Evolutionary conservation across 441 rosid genomes (phyloP).

Genomic region (Populus hybrid): DNA sequence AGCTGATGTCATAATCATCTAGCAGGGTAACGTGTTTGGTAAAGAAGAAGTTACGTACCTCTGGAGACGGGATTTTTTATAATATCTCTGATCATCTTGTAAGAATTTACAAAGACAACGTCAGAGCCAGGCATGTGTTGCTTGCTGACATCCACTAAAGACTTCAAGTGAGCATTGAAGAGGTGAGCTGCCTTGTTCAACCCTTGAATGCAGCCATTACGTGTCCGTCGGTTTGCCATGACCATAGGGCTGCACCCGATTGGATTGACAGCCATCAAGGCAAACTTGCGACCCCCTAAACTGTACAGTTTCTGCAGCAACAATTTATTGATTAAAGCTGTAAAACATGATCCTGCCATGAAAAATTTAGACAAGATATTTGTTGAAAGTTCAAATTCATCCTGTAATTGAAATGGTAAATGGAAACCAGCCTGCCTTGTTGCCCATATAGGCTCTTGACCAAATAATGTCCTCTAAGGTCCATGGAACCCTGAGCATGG

Average conservation of each 20-base stretch:
- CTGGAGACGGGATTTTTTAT: slow-evolving; percentile 30
- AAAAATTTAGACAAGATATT: too few relatives aligned
- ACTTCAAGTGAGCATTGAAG: slow-evolving; percentile 38
- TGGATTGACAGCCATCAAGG: slow-evolving; percentile 46
- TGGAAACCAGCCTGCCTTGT: too few relatives aligned
- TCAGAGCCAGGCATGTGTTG: slow-evolving; percentile 27
- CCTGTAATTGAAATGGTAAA: too few relatives aligned
- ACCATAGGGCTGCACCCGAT: slow-evolving; percentile 47
- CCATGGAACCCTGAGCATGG: too few relatives aligned
- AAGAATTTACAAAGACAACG: slow-evolving; percentile 44
- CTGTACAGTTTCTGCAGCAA: slow-evolving; percentile 39
- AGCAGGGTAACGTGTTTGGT: neutral
- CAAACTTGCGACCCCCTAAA: slow-evolving; percentile 55
- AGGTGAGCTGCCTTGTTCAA: slow-evolving; percentile 43
- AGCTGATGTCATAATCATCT: neutral
- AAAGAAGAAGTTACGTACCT: slow-evolving; percentile 26
- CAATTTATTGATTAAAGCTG: neutral
- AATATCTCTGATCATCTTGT: slow-evolving; percentile 44
- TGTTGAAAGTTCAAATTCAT: too few relatives aligned
- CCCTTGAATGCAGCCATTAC: slow-evolving; percentile 19
- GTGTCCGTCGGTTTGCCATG: neutral
- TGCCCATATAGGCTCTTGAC: too few relatives aligned
- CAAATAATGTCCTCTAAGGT: too few relatives aligned
- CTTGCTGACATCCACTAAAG: slow-evolving; percentile 16
- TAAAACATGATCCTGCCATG: neutral